Conservation (phyloP, 139 green algal genomes). For the Gonium pectorale region DNA sequence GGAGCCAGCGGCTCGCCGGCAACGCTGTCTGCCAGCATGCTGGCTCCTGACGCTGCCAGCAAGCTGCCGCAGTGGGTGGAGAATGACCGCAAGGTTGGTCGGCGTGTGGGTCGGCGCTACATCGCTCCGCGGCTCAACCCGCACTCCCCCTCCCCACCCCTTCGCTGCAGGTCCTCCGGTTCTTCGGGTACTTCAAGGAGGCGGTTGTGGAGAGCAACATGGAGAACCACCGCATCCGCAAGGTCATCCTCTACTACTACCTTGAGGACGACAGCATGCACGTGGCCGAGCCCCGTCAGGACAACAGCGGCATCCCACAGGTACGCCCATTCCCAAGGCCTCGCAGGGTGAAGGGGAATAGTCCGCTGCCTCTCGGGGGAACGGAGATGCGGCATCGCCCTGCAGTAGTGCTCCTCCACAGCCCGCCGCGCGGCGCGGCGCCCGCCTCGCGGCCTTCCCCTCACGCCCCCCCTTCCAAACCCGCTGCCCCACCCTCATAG, state of each 20-base stretch:
- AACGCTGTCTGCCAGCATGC: slow-evolving; percentile 20
- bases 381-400: too few relatives aligned
- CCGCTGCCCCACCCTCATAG: slow-evolving; percentile 56
- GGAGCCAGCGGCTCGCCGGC: neutral
- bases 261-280: slow-evolving; percentile 91
- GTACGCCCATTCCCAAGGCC: too few relatives aligned
- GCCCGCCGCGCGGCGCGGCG: too few relatives aligned
- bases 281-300: slow-evolving; percentile 86
- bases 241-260: slow-evolving; percentile 91
- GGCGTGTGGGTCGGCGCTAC: neutral
- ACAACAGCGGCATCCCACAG: slow-evolving; percentile 91
- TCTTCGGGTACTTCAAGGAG: slow-evolving; percentile 94
- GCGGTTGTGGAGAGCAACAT: slow-evolving; percentile 79
- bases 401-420: too few relatives aligned
- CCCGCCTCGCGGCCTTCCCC: too few relatives aligned
- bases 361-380: too few relatives aligned
- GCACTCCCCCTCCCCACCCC: too few relatives aligned
- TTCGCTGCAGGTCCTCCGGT: slow-evolving; percentile 87
- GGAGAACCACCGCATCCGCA: slow-evolving; percentile 85
- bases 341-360: too few relatives aligned
- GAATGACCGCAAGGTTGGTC: slow-evolving; percentile 83
- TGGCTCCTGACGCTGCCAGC: slow-evolving; percentile 8
- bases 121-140: neutral
- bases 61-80: slow-evolving; percentile 84
- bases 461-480: too few relatives aligned